Evolutionary conservation across 257 asterid species (phyloP).

Genomic region (Verbena officinalis): DNA sequence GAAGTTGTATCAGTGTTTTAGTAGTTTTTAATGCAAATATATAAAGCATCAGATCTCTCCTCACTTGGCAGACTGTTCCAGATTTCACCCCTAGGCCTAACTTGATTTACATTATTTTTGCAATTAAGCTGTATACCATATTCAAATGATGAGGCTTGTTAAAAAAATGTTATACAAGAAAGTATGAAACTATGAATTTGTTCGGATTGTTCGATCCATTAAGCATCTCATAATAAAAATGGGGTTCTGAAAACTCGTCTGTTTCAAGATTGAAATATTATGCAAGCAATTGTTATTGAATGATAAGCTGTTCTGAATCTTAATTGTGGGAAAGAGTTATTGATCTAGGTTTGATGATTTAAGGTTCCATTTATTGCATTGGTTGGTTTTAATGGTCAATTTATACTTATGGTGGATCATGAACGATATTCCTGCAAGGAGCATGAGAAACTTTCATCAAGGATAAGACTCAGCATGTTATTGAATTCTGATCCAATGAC

Average conservation of each 20-base stretch:
- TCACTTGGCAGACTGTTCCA: background rate
- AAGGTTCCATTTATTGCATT: constrained; percentile 8
- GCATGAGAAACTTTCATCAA: background rate
- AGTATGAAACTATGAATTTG: background rate
- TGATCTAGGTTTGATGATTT: too few relatives aligned
- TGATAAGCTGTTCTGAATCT: too few relatives aligned
- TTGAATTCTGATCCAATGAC: constrained; percentile 4
- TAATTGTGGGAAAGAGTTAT: too few relatives aligned
- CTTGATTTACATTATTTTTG: background rate
- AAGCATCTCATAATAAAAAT: background rate
- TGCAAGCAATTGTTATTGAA: too few relatives aligned
- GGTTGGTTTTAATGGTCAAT: background rate
- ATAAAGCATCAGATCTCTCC: constrained; percentile 5
- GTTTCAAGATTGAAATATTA: background rate
- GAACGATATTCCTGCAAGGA: constrained; percentile 3
- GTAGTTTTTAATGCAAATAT: background rate
- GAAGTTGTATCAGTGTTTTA: background rate
- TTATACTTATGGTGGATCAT: constrained; percentile 17
- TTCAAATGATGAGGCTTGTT: background rate
- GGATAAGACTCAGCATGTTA: background rate
- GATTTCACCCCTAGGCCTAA: background rate
- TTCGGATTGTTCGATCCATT: background rate
- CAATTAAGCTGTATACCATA: background rate
- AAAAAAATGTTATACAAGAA: background rate
- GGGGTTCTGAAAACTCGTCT: constrained; percentile 7